Evolutionary conservation across 1,139 yeast species (phyloP).

Genomic region (Debaryomyces udenii): DNA sequence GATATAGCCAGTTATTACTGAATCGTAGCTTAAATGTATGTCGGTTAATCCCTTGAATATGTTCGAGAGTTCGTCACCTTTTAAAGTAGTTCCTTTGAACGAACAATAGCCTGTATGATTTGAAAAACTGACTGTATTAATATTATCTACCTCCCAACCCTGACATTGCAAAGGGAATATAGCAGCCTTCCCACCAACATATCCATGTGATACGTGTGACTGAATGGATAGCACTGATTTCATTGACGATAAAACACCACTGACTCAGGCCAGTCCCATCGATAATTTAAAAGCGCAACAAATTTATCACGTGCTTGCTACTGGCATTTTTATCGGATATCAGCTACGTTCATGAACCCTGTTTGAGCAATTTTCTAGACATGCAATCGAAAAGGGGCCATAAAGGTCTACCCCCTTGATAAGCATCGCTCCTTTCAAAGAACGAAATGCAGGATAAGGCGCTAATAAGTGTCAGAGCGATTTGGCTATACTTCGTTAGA

Average conservation of each 20-base stretch:
- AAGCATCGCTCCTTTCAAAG: too few relatives aligned
- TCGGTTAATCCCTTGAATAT: constrained; percentile 45
- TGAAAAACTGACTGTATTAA: constrained; percentile 46
- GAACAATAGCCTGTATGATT: constrained; percentile 53
- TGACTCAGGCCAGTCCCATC: too few relatives aligned
- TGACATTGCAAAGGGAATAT: constrained; percentile 45
- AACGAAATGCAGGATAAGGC: too few relatives aligned
- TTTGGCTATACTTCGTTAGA: too few relatives aligned
- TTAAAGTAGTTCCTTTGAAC: constrained; percentile 30
- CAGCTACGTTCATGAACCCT: too few relatives aligned
- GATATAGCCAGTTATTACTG: constrained; percentile 39
- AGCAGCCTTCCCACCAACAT: constrained; percentile 48
- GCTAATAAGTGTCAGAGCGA: too few relatives aligned
- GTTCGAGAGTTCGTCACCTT: constrained; percentile 12
- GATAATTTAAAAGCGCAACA: too few relatives aligned
- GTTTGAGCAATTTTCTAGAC: too few relatives aligned
- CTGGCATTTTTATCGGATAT: too few relatives aligned
- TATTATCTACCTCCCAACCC: constrained; percentile 49
- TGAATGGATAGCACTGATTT: constrained; percentile 39
- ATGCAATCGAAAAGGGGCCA: too few relatives aligned
- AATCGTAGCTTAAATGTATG: constrained; percentile 31
- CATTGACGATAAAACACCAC: constrained; percentile 7
- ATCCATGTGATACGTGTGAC: constrained; percentile 52
- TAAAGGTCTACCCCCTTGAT: too few relatives aligned
- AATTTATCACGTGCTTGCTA: too few relatives aligned